Evolutionary conservation across 1,139 yeast genomes (phyloP).

Genomic region (Saccharomyces hybrid): DNA sequence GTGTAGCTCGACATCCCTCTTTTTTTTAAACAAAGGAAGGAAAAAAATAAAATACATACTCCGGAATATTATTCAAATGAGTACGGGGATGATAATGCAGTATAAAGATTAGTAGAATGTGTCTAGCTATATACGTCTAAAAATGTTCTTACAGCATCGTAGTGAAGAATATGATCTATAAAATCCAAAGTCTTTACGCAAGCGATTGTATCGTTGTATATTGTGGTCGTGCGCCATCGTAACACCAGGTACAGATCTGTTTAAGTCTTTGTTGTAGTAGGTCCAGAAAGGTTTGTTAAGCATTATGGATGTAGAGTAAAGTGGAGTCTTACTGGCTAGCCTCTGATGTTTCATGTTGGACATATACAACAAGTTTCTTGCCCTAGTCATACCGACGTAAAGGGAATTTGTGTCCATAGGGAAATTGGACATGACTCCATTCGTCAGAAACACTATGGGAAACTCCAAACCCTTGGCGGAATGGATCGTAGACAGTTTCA

Average conservation of each 20-base stretch:
- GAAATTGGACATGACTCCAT: constrained; percentile 29
- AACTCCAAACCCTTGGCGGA: constrained; percentile 67
- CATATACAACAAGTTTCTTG: constrained; percentile 45
- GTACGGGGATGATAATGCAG: neutral
- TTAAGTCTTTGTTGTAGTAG: constrained; percentile 25
- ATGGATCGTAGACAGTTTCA: constrained; percentile 58
- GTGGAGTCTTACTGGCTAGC: neutral
- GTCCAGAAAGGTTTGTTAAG: constrained; percentile 23
- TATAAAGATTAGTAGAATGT: neutral
- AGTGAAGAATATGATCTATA: neutral
- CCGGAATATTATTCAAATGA: neutral
- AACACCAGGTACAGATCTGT: constrained; percentile 5
- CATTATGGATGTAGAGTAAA: constrained; percentile 2
- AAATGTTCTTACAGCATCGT: neutral
- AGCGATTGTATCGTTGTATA: neutral
- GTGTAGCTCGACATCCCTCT: neutral
- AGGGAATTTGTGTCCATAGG: constrained; percentile 34
- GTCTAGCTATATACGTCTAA: neutral
- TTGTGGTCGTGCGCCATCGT: neutral
- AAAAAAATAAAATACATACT: neutral
- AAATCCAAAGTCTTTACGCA: neutral
- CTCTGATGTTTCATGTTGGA: constrained; percentile 26
- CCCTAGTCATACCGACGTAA: constrained; percentile 63
- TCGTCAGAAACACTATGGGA: constrained; percentile 56
- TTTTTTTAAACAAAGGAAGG: neutral